Percentiles rank a stretch among this genome's conserved stretches.
Evolutionary conservation across 164 flowering plant species (phyloP).

Genomic region (Liquidambar formosana): DNA sequence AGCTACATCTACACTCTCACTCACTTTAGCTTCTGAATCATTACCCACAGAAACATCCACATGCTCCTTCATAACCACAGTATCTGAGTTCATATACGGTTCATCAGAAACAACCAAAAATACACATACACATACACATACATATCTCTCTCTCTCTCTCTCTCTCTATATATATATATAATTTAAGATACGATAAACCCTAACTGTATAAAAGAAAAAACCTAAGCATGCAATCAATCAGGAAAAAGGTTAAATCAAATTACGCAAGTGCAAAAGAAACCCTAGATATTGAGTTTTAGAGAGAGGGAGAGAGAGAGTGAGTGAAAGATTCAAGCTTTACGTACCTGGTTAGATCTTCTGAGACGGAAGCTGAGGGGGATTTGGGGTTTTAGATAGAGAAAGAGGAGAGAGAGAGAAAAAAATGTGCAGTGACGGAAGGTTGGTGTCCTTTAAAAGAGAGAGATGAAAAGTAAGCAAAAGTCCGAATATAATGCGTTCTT

Average conservation of each 20-base stretch:
- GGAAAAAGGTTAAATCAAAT: not conserved
- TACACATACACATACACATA: not conserved
- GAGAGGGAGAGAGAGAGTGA: too few species aligned
- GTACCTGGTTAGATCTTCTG: conserved; percentile 5
- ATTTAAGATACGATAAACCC: conserved; percentile 1
- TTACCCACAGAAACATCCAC: conserved; percentile 18
- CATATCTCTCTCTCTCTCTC: too few species aligned
- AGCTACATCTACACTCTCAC: conserved; percentile 7
- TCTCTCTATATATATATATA: too few species aligned
- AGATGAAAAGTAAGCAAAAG: too few species aligned
- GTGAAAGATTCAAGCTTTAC: not conserved
- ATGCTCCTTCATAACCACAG: conserved; percentile 35
- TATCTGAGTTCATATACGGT: conserved; percentile 13
- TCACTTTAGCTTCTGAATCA: conserved; percentile 21
- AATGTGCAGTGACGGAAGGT: not conserved
- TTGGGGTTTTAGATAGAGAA: too few species aligned
- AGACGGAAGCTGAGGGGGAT: not conserved
- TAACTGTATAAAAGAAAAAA: not conserved
- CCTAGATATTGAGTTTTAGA: not conserved
- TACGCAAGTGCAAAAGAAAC: not conserved
- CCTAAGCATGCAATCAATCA: not conserved
- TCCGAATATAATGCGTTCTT: too few species aligned
- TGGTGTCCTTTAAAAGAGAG: not conserved
- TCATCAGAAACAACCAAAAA: conserved; percentile 1
- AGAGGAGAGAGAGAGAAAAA: conserved; percentile 12